phyloP scores from a whole-genome alignment of 2,329 filamentous ascomycete species.

The Trichoderma afroharzianum region DNA sequence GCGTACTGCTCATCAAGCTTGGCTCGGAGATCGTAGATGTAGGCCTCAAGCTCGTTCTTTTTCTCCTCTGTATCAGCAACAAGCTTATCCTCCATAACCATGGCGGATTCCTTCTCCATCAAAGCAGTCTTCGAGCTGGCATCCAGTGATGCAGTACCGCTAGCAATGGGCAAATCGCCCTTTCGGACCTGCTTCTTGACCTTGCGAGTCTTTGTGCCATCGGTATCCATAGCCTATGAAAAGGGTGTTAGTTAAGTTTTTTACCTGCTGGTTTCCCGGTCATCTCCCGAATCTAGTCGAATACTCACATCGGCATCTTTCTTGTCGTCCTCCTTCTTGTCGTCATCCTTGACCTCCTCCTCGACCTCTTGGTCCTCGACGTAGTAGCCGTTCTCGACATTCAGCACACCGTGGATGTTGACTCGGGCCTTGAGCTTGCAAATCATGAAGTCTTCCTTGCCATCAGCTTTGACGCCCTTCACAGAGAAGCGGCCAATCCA shows the following conservation, averaged over 20 bases:
- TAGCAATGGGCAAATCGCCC: constrained; percentile 84
- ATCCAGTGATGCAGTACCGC: constrained; percentile 79
- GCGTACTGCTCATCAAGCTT: constrained; percentile 92
- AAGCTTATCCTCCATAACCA: constrained; percentile 98
- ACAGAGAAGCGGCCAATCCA: constrained; percentile 98
- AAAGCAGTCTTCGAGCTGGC: constrained; percentile 60
- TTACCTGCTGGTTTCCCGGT: not conserved
- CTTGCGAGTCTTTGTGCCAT: constrained; percentile 86
- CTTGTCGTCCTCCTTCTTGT: constrained; percentile 64
- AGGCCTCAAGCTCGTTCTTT: constrained; percentile 99
- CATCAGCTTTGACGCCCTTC: constrained; percentile 92
- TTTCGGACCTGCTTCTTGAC: constrained; percentile 99
- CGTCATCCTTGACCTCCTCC: constrained; percentile 79
- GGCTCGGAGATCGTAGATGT: constrained; percentile 93
- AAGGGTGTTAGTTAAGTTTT: constrained; percentile 25
- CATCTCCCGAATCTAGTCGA: too few species aligned
- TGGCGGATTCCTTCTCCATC: constrained; percentile 77
- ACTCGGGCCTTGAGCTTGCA: constrained; percentile 98
- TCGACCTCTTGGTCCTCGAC: constrained; percentile 98
- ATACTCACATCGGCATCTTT: constrained; percentile 72
- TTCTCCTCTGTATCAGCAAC: constrained; percentile 97
- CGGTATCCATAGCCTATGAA: constrained; percentile 77
- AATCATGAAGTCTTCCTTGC: constrained; percentile 97
- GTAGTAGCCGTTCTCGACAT: constrained; percentile 95
- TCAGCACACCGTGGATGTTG: constrained; percentile 93